Evolutionary conservation across 1,284 basidiomycete genomes (phyloP).

Genomic region (Boletus mariae): DNA sequence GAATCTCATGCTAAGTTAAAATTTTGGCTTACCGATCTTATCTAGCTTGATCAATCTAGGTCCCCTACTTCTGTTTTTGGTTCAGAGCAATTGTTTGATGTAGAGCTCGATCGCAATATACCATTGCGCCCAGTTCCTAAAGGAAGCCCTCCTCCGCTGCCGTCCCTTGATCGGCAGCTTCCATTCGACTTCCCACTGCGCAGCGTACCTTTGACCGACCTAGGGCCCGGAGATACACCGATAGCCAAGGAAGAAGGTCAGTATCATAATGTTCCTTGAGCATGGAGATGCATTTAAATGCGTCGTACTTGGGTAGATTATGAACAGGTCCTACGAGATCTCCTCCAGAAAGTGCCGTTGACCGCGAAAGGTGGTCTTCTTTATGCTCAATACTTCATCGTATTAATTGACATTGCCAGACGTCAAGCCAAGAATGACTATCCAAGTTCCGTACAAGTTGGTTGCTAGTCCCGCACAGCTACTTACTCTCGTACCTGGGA

Average conservation of each 20-base stretch:
- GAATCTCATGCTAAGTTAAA: neutral
- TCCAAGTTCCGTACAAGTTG: conserved; percentile 51
- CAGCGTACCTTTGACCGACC: neutral
- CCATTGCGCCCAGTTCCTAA: conserved; percentile 42
- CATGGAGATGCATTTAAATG: neutral
- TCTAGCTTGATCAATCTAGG: conserved; percentile 59
- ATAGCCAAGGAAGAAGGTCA: conserved; percentile 22
- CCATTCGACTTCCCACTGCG: conserved; percentile 1
- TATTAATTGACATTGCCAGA: conserved; percentile 31
- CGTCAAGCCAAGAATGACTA: conserved; percentile 35
- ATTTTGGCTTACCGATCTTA: neutral
- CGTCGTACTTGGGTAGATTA: conserved; percentile 33
- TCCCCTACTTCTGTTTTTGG: conserved; percentile 48
- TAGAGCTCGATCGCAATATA: conserved; percentile 65
- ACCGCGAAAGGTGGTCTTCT: conserved; percentile 48
- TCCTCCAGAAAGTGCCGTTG: conserved; percentile 57
- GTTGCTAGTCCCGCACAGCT: conserved; percentile 45
- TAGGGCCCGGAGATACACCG: neutral
- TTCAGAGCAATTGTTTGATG: conserved; percentile 68
- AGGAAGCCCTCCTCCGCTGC: conserved; percentile 22
- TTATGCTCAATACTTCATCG: neutral
- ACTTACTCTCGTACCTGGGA: conserved; percentile 47
- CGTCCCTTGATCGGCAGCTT: conserved; percentile 28
- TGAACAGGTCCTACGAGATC: conserved; percentile 38
- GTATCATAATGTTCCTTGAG: neutral